These are phyloP conservation scores for Cyanophora paradoxa DNA, from an alignment of 78 protist genomes.

Conservation along the genomic window DNA sequence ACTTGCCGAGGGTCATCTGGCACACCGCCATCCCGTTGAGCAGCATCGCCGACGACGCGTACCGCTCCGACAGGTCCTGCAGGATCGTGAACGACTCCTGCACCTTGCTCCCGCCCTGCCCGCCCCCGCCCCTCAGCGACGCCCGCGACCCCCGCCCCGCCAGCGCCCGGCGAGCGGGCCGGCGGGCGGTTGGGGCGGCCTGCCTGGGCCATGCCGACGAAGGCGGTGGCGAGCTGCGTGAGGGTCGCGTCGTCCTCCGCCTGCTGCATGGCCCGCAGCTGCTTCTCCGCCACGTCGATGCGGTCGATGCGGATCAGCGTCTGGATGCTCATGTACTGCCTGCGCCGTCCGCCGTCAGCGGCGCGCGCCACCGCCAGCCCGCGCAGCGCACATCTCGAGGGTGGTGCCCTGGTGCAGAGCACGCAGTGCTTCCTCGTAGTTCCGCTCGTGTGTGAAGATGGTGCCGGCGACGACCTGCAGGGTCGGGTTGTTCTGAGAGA, in stretches of 20 bases:
- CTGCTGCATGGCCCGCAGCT: slow-evolving; percentile 12
- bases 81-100: slow-evolving; percentile 7
- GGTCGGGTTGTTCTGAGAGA: slow-evolving; percentile 3
- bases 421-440: slow-evolving; percentile 8
- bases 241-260: slow-evolving; percentile 27
- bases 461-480: slow-evolving; percentile 12
- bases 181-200: too few relatives aligned
- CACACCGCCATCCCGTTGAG: slow-evolving; percentile 21
- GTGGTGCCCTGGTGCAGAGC: slow-evolving; percentile 10
- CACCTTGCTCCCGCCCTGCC: slow-evolving; percentile 20
- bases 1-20: slow-evolving; percentile 3
- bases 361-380: not conserved
- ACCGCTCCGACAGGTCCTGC: slow-evolving; percentile 22
- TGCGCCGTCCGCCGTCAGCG: too few relatives aligned
- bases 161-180: too few relatives aligned
- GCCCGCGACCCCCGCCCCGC: too few relatives aligned
- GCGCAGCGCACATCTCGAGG: slow-evolving; percentile 2
- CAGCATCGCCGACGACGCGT: slow-evolving; percentile 9
- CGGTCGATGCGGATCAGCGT: slow-evolving; percentile 2
- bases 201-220: slow-evolving; percentile 7
- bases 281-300: slow-evolving; percentile 16
- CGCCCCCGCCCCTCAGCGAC: too few relatives aligned
- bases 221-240: slow-evolving; percentile 4
- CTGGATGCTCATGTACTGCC: not conserved
- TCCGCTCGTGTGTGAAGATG: not conserved